A percentile compares a stretch with the other conserved stretches of the same genome.
Evolutionary conservation across 164 flowering plant genomes (phyloP).

Genomic region (Berberis vulgaris): DNA sequence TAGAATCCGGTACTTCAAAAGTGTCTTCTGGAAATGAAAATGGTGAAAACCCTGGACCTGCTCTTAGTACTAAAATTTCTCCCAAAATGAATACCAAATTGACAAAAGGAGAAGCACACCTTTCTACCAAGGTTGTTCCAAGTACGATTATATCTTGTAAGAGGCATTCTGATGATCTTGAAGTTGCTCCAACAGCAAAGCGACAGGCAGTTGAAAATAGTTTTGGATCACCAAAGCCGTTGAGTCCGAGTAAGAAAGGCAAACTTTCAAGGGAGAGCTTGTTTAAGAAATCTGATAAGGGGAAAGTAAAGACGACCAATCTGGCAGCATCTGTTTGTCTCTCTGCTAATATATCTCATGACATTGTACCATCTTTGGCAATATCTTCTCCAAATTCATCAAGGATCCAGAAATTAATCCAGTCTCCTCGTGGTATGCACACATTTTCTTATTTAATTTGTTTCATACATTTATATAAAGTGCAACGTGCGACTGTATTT

Average conservation of each 20-base stretch:
- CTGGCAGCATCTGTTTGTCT: constrained; percentile 18
- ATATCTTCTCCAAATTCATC: constrained; percentile 9
- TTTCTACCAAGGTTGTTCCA: constrained; percentile 17
- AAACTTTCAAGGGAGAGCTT: constrained; percentile 45
- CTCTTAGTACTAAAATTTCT: constrained; percentile 11
- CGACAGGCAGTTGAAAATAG: constrained; percentile 43
- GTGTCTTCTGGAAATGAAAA: constrained; percentile 17
- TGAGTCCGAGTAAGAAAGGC: constrained; percentile 28
- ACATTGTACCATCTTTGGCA: constrained; percentile 25
- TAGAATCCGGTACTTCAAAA: constrained; percentile 1
- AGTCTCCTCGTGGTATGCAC: constrained; percentile 38
- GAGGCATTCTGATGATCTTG: constrained; percentile 41
- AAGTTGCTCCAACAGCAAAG: constrained; percentile 40
- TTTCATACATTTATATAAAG: not conserved
- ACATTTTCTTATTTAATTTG: not conserved
- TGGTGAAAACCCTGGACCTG: constrained; percentile 13
- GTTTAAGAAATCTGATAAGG: constrained; percentile 49
- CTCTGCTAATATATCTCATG: constrained; percentile 10
- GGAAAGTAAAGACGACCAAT: constrained; percentile 29
- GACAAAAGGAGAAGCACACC: not conserved
- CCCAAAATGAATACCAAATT: constrained; percentile 20
- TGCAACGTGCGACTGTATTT: not conserved
- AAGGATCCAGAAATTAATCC: constrained; percentile 22
- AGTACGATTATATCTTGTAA: constrained; percentile 28
- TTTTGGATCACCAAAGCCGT: constrained; percentile 30